phyloP scores from a whole-genome alignment of 306 rosid genomes.

The Cicer arietinum region DNA sequence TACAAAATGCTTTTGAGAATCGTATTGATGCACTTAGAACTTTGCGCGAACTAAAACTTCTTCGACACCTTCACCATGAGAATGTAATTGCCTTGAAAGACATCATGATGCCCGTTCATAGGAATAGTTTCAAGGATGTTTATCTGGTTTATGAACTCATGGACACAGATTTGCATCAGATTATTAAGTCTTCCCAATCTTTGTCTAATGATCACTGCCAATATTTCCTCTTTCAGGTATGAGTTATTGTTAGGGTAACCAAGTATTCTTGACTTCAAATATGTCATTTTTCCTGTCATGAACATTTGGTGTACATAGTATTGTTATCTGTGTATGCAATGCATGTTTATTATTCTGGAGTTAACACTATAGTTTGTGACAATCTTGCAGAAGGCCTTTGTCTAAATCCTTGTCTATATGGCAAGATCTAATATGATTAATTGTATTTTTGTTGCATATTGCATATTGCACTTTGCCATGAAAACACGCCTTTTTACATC shows the following conservation, averaged over 20 bases:
- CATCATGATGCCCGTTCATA: constrained; percentile 83
- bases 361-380: constrained; percentile 26
- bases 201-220: constrained; percentile 90
- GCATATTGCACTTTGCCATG: background rate
- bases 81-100: constrained; percentile 90
- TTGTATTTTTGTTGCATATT: constrained; percentile 3
- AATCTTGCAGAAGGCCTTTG: background rate
- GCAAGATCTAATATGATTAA: background rate
- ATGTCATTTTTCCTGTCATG: constrained; percentile 13
- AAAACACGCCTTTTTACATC: background rate
- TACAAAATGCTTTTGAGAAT: constrained; percentile 83
- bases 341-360: constrained; percentile 31
- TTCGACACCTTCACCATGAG: constrained; percentile 81
- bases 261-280: constrained; percentile 22
- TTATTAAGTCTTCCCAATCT: constrained; percentile 84
- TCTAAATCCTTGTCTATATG: constrained; percentile 4
- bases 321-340: background rate
- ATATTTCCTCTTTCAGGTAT: constrained; percentile 96
- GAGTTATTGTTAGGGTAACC: background rate
- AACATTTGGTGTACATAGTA: background rate
- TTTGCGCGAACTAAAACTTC: constrained; percentile 85
- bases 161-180: constrained; percentile 98
- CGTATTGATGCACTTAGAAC: constrained; percentile 87
- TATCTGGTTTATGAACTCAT: constrained; percentile 92
- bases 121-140: constrained; percentile 81